Evolutionary conservation across 257 asterid genomes (phyloP), one percentile per base, ranked within the genome.

Genomic region (Solanum chaucha): DNA sequence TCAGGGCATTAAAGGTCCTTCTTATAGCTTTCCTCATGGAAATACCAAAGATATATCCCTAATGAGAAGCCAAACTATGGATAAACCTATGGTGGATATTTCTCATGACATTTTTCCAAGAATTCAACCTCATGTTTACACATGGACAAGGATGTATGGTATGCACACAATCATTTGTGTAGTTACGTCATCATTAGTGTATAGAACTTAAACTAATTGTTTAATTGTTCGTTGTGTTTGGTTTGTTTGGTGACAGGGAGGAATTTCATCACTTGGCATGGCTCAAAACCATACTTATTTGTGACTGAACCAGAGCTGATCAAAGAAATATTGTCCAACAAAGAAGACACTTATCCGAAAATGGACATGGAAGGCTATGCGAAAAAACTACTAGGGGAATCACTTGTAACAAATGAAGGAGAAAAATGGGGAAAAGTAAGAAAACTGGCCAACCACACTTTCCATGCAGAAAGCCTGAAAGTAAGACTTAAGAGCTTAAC

Each of bases 111-210:
- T 95, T 73, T 92, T 90, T 22, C 89, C 92, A 11, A 92, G 94
- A 80, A 86, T 93, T 32, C 93, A 93, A 46, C 98, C 98, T 78
- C 94, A 94, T 86, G 92, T 95, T 34, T 88, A 88, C 85, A 67
- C 91, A 4, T 95, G 98, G 98, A 91, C 90, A 35, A 90, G 89
- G 30, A 88, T 88, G 46, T 94, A 95, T 59, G 98, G 96, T 93
- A 89, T 40, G 12, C 44, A 40, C n/a, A n/a, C n/a, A n/a, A n/a
- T n/a, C n/a, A n/a, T n/a, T n/a, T n/a, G n/a, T n/a, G n/a, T n/a
- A n/a, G n/a, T n/a, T n/a, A 61, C 24, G 8, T 0, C 4, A 11
- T 36, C 26, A 61, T 36, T 12, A n/a, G 10, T 14, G 3, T 17
- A 17, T 26, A 30, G 38, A 81, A 81, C 51, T 10, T 32, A 19